Evolutionary conservation across 2,329 filamentous ascomycete species (phyloP).

Genomic region (Pseudogymnoascus sp.): DNA sequence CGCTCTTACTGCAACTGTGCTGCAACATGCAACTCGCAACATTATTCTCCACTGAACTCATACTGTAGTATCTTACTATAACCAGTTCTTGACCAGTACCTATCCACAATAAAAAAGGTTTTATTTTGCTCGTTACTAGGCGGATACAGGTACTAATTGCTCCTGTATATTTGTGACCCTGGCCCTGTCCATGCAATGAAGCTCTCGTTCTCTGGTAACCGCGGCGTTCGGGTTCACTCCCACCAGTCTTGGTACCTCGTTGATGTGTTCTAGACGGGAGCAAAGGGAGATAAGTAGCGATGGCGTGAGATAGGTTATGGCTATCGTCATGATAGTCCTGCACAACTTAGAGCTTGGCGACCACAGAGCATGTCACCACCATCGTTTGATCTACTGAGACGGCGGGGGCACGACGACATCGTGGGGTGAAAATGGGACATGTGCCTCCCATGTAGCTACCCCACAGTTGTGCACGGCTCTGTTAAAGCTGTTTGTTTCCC

Average conservation of each 20-base stretch:
- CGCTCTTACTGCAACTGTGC: not conserved
- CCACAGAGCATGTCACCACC: not conserved
- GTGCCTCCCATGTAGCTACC: not conserved
- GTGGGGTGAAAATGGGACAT: not conserved
- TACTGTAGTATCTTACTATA: not conserved
- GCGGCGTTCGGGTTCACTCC: not conserved
- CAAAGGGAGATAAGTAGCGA: not conserved
- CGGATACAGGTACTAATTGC: not conserved
- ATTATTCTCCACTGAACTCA: not conserved
- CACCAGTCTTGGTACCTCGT: not conserved
- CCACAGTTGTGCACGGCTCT: not conserved
- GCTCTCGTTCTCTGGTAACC: not conserved
- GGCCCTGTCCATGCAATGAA: not conserved
- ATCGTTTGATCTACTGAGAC: not conserved
- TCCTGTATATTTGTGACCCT: not conserved
- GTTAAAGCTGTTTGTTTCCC: not conserved
- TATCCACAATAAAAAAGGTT: not conserved
- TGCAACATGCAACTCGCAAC: not conserved
- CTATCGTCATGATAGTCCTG: slow-evolving; percentile 3
- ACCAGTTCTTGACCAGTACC: not conserved
- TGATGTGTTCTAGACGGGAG: not conserved
- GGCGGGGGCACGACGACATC: not conserved
- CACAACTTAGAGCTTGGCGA: not conserved
- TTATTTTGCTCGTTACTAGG: not conserved
- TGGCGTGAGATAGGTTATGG: not conserved